Evolutionary conservation across 1,139 yeast species (phyloP).

Genomic region (Sugiyamaella japonica): DNA sequence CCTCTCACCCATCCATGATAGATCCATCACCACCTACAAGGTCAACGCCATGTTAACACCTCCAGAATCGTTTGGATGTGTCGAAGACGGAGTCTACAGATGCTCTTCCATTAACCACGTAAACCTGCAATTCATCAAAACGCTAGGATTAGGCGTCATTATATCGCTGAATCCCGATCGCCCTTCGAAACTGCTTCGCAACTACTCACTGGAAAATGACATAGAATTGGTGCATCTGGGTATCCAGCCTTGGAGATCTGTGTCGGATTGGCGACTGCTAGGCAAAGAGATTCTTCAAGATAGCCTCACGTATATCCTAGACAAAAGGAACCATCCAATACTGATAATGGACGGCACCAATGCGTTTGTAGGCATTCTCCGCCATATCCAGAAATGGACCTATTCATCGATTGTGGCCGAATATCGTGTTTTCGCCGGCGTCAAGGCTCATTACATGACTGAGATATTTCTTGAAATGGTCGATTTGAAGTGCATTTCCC

Average conservation of each 20-base stretch:
- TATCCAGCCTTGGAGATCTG: slow-evolving; percentile 42
- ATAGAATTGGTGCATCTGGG: slow-evolving; percentile 42
- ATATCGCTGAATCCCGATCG: slow-evolving; percentile 59
- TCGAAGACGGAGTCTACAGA: slow-evolving; percentile 59
- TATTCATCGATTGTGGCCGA: slow-evolving; percentile 82
- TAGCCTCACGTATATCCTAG: slow-evolving; percentile 50
- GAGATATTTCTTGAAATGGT: slow-evolving; percentile 80
- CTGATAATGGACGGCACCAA: slow-evolving; percentile 78
- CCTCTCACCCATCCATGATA: background rate
- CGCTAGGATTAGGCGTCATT: slow-evolving; percentile 71
- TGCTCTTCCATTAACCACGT: slow-evolving; percentile 60
- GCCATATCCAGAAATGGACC: slow-evolving; percentile 87
- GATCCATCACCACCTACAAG: background rate
- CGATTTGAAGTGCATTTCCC: slow-evolving; percentile 36
- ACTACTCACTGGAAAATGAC: slow-evolving; percentile 44
- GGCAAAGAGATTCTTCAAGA: slow-evolving; percentile 40
- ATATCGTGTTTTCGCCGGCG: slow-evolving; percentile 74
- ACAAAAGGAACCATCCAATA: slow-evolving; percentile 64
- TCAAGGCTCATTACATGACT: slow-evolving; percentile 72
- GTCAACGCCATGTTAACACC: slow-evolving; percentile 50
- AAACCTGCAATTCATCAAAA: slow-evolving; percentile 74
- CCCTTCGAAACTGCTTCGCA: slow-evolving; percentile 53
- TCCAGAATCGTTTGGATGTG: slow-evolving; percentile 62
- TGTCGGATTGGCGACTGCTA: slow-evolving; percentile 38
- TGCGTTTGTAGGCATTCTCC: slow-evolving; percentile 72